These are phyloP conservation scores for Chondrostereum purpureum DNA, from an alignment of 1,284 basidiomycete species.

Conservation along the genomic window DNA sequence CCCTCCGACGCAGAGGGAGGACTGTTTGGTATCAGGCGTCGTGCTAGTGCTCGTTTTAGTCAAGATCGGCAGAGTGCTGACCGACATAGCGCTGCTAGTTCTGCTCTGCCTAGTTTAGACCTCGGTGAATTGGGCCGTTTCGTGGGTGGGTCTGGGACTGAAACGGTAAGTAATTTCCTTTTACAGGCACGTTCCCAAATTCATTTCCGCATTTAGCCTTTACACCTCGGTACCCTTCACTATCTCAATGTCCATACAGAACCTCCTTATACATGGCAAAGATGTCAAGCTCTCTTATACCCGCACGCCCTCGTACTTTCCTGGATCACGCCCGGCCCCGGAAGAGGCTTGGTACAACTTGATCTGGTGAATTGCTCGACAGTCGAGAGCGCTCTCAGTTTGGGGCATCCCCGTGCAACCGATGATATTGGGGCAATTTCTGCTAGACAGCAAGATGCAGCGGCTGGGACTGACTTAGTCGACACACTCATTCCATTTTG, in stretches of 20 bases:
- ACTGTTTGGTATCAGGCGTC: constrained; percentile 11
- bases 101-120: constrained; percentile 26
- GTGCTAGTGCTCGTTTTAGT: constrained; percentile 1
- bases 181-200: constrained; percentile 5
- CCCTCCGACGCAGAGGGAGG: constrained; percentile 7
- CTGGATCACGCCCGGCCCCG: constrained; percentile 76
- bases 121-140: constrained; percentile 32
- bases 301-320: constrained; percentile 73
- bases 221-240: constrained; percentile 78
- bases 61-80: constrained; percentile 7
- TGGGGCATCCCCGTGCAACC: constrained; percentile 66
- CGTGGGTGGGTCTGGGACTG: constrained; percentile 13
- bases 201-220: constrained; percentile 45
- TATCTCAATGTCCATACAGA: constrained; percentile 83
- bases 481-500: constrained; percentile 83
- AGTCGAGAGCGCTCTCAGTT: constrained; percentile 73
- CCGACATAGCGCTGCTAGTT: constrained; percentile 19
- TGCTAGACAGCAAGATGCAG: constrained; percentile 49
- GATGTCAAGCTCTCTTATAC: constrained; percentile 78
- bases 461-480: constrained; percentile 45
- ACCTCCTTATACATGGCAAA: constrained; percentile 77
- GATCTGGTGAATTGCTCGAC: constrained; percentile 80
- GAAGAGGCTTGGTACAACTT: constrained; percentile 73
- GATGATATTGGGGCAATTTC: constrained; percentile 83
- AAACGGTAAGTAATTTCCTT: constrained; percentile 28